These are phyloP conservation scores for Dujonia santamariae DNA, from an alignment of 1,139 yeast genomes.

Conservation along the genomic window DNA sequence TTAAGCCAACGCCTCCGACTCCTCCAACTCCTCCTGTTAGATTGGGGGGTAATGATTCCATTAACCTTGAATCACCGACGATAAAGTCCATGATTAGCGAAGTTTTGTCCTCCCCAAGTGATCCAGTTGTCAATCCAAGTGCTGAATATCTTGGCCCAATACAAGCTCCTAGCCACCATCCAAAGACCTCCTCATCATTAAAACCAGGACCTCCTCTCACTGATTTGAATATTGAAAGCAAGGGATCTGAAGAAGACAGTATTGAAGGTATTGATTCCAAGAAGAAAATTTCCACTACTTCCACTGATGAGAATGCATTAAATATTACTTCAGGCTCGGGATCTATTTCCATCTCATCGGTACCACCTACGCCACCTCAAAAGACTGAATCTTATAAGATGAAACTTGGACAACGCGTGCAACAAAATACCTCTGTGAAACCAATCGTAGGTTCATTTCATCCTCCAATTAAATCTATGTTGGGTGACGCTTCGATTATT, in stretches of 20 bases:
- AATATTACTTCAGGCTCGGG: too few relatives aligned
- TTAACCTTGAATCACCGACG: conserved; percentile 1
- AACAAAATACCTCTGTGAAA: too few relatives aligned
- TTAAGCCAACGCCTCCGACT: conserved; percentile 5
- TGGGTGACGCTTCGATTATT: background rate
- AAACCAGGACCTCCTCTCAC: background rate
- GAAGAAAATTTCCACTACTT: too few relatives aligned
- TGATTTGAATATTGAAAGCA: background rate
- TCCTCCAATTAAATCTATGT: conserved; percentile 2
- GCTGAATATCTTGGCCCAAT: background rate
- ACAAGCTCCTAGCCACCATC: background rate
- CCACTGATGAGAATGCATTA: too few relatives aligned
- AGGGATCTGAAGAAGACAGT: too few relatives aligned
- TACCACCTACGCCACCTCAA: conserved; percentile 4
- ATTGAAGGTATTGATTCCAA: too few relatives aligned
- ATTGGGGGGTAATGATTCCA: background rate
- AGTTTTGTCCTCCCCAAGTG: conserved; percentile 4
- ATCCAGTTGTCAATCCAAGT: too few relatives aligned
- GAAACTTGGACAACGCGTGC: too few relatives aligned
- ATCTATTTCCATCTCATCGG: background rate
- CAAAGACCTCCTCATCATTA: background rate
- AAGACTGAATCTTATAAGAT: background rate
- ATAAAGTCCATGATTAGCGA: conserved; percentile 1
- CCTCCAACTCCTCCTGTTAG: conserved; percentile 3
- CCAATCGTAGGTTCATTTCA: too few relatives aligned